These are phyloP conservation scores for Atalantia buxifolia DNA, from an alignment of 345 rosid genomes.

Conservation along the genomic window DNA sequence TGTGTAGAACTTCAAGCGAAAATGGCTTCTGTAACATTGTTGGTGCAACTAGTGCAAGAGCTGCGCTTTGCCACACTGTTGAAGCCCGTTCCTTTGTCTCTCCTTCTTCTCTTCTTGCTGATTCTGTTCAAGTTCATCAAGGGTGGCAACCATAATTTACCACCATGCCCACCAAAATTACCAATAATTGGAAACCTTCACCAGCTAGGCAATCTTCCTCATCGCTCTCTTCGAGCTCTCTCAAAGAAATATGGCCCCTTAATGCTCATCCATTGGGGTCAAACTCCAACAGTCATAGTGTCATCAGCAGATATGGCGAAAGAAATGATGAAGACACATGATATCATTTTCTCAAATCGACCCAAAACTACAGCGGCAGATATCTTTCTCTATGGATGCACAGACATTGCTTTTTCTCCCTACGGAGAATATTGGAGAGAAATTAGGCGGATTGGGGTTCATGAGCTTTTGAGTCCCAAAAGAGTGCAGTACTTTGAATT, in stretches of 20 bases:
- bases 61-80: not conserved
- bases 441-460: not conserved
- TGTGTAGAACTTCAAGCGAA: no score
- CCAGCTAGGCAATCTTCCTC: conserved; percentile 10
- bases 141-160: conserved; percentile 6
- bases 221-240: conserved; percentile 14
- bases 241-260: conserved; percentile 20
- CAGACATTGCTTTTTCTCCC: conserved; percentile 14
- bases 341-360: conserved; percentile 5
- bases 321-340: conserved; percentile 23
- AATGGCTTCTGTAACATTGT: no score
- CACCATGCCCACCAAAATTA: conserved; percentile 24
- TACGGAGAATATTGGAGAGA: conserved; percentile 33
- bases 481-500: conserved; percentile 24
- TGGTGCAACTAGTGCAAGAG: no score
- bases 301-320: conserved; percentile 21
- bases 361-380: conserved; percentile 12
- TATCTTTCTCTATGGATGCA: conserved; percentile 10
- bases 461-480: conserved; percentile 16
- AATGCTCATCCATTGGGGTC: conserved; percentile 10
- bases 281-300: conserved; percentile 14
- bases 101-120: not conserved
- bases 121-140: not conserved
- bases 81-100: not conserved
- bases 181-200: conserved; percentile 30